These are phyloP conservation scores for Metschnikowia lachancei DNA, from an alignment of 805 yeast species.

Conservation along the genomic window DNA sequence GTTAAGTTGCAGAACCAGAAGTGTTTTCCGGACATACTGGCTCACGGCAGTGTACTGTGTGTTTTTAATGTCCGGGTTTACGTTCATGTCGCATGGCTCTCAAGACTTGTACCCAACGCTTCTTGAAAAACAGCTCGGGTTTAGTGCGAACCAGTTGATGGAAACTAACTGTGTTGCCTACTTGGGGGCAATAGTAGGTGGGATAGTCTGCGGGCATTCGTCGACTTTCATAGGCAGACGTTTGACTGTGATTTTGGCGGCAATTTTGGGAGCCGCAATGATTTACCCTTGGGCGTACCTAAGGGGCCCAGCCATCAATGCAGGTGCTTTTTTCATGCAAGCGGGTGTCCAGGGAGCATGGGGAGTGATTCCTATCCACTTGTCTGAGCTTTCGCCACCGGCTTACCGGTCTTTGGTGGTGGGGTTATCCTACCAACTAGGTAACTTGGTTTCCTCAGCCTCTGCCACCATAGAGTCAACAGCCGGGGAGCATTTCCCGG, in stretches of 20 bases:
- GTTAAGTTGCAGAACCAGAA: conserved; percentile 12
- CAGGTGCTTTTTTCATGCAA: conserved; percentile 62
- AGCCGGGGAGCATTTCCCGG: conserved; percentile 58
- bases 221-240: conserved; percentile 41
- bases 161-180: conserved; percentile 41
- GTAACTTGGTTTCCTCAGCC: conserved; percentile 70
- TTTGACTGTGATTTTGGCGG: conserved; percentile 30
- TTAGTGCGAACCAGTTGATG: conserved; percentile 33
- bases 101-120: conserved; percentile 43
- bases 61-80: conserved; percentile 43
- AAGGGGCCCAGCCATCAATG: conserved; percentile 42
- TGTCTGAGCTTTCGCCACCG: conserved; percentile 54
- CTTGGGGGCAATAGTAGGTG: conserved; percentile 42
- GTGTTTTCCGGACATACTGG: conserved; percentile 53
- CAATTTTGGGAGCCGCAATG: conserved; percentile 38
- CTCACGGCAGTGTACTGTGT: conserved; percentile 55
- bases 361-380: conserved; percentile 68
- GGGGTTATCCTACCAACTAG: conserved; percentile 59
- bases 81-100: conserved; percentile 45
- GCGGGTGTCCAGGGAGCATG: conserved; percentile 69
- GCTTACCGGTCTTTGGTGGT: conserved; percentile 14
- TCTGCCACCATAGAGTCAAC: conserved; percentile 69
- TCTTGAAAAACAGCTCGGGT: conserved; percentile 33
- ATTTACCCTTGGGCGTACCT: conserved; percentile 33
- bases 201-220: conserved; percentile 45